Percentiles rank a stretch among this genome's conserved stretches.
phyloP scores from a whole-genome alignment of 441 rosid species.

The Eruca vesicaria region DNA sequence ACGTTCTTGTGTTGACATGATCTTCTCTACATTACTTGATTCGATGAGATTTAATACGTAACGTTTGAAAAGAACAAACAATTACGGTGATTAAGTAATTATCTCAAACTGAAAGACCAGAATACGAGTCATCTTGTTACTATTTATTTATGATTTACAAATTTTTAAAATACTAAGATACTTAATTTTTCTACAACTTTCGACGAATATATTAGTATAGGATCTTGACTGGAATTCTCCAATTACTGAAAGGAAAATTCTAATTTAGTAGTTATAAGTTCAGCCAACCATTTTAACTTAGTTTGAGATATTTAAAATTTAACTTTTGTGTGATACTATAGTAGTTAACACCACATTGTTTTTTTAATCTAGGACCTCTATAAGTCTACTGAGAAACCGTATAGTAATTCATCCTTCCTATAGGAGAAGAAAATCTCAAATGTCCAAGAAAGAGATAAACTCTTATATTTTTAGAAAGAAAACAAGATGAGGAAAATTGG shows the following conservation, averaged over 20 bases:
- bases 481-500: neutral
- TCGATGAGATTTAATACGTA: neutral
- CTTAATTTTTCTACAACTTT: neutral
- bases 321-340: neutral
- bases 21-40: neutral
- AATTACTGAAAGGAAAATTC: neutral
- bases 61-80: neutral
- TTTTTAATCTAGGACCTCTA: neutral
- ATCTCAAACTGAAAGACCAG: neutral
- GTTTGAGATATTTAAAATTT: neutral
- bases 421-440: conserved; percentile 5
- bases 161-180: neutral
- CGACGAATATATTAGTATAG: neutral
- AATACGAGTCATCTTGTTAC: neutral
- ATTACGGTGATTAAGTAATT: neutral
- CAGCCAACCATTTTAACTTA: neutral
- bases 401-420: neutral
- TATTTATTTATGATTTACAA: neutral
- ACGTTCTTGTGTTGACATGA: neutral
- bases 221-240: neutral
- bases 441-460: conserved; percentile 1
- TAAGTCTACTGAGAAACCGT: neutral
- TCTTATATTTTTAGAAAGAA: neutral
- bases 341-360: neutral
- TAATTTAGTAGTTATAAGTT: neutral